Evolutionary conservation across 1,284 basidiomycete genomes (phyloP).

Genomic region (Athelia sp.): DNA sequence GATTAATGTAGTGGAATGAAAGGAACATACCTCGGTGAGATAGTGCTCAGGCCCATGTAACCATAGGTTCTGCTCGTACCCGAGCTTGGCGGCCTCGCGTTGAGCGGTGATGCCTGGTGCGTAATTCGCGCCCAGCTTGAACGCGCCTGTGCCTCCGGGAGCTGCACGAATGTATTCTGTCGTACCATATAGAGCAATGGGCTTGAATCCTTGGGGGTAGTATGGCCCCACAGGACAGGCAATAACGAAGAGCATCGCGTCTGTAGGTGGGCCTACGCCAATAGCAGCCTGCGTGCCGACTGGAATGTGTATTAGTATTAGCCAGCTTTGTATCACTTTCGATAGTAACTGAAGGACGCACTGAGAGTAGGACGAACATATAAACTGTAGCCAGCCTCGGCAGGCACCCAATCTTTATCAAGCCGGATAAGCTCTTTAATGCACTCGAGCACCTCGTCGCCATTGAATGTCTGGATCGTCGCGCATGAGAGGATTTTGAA

Average conservation of each 20-base stretch:
- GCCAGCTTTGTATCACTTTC: background rate
- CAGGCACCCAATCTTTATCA: conserved; percentile 93
- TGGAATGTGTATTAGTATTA: conserved; percentile 28
- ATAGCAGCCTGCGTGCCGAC: conserved; percentile 89
- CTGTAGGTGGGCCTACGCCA: conserved; percentile 83
- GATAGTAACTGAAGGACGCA: conserved; percentile 27
- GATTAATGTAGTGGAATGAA: background rate
- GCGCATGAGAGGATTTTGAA: conserved; percentile 4
- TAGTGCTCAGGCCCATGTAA: conserved; percentile 84
- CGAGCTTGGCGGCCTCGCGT: conserved; percentile 74
- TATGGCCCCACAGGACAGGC: conserved; percentile 93
- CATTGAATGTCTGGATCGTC: conserved; percentile 67
- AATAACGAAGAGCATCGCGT: conserved; percentile 94
- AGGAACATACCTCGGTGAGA: conserved; percentile 62
- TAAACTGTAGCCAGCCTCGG: conserved; percentile 84
- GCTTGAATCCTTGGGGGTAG: conserved; percentile 94
- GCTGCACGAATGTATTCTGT: conserved; percentile 88
- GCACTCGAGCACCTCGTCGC: conserved; percentile 73
- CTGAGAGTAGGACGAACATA: conserved; percentile 85
- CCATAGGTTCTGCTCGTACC: conserved; percentile 97
- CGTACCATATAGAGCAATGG: conserved; percentile 88
- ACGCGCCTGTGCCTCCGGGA: conserved; percentile 90
- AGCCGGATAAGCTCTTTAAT: conserved; percentile 87
- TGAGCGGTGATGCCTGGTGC: conserved; percentile 89
- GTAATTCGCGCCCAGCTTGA: conserved; percentile 91